Base-by-base conservation (phyloP, 805 yeast genomes). In the Teunomyces funiuensis region DNA sequence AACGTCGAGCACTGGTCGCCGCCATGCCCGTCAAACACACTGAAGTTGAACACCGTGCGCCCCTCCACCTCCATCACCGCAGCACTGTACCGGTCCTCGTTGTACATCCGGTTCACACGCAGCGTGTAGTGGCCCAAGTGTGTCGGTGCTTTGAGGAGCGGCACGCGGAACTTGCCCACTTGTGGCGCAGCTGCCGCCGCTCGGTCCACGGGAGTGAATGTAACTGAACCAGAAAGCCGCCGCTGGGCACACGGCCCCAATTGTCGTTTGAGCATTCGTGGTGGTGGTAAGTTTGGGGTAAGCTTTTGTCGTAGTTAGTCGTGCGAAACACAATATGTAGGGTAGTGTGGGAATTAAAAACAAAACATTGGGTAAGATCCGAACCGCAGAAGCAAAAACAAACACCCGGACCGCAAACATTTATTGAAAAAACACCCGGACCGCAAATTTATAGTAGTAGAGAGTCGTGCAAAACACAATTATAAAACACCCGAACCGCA, bases 1-100 rank as follows among this genome's bases (percentile, higher is more conserved):
- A 75, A 85, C 17, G 69, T 73, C 34, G 89, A 74, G 53, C 96
- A 87, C 40, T 82, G 82, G 17, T 71, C 73, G 16, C 96, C 95
- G 6, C 98, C 99, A 64, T 93, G 99, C 7, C 99, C 99, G 64
- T 93, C 99, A 61, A 86, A 89, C 1, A 93, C 75, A 34, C 80
- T 79, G 53, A 87, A 82, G 50, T 79, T 80, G 65, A 91, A 85
- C 14, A 66, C 54, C 8, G 55, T 52, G 17, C 50, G 46, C 19
- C 41, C 47, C 4, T 45, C 52, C 8, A 66, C 27, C 16, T 69
- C 63, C 28, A 88, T 54, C 39, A 87, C 77, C 19, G 78, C 77
- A 15, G 89, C 87, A 39, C 79, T 76, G 61, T 78, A 85, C 33
- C 79, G 69, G 64, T 91, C 99, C 61, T 91, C 98, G 61, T 91